Conservation (phyloP, 805 yeast genomes). For the Candida nonsorbophila region DNA sequence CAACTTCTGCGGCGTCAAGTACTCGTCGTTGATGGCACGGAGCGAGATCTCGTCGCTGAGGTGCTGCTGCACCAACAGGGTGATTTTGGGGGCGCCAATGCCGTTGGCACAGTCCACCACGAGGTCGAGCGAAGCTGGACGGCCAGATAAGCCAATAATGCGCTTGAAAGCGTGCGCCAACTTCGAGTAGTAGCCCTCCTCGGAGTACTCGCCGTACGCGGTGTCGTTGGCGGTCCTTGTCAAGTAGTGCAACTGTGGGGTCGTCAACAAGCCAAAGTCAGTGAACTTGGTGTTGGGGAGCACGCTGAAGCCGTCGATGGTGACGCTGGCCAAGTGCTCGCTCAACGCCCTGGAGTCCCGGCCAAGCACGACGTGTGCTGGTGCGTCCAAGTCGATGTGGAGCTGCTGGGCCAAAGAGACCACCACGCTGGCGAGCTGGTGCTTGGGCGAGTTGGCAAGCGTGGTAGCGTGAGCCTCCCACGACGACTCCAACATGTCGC, state of each 20-base stretch:
- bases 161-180: slow-evolving; percentile 48
- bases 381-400: slow-evolving; percentile 39
- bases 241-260: slow-evolving; percentile 91
- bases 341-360: slow-evolving; percentile 89
- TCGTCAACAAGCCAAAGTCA: slow-evolving; percentile 72
- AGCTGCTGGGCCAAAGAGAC: slow-evolving; percentile 31
- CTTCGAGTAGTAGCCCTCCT: slow-evolving; percentile 66
- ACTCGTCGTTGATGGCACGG: slow-evolving; percentile 48
- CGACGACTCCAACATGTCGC: slow-evolving; percentile 75
- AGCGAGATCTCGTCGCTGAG: slow-evolving; percentile 38
- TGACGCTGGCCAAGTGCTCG: slow-evolving; percentile 52
- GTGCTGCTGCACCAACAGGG: slow-evolving; percentile 38
- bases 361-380: slow-evolving; percentile 59
- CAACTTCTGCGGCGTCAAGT: slow-evolving; percentile 48
- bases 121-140: slow-evolving; percentile 33
- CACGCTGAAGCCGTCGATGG: slow-evolving; percentile 56
- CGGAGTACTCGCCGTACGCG: slow-evolving; percentile 57
- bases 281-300: slow-evolving; percentile 36
- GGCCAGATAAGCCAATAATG: slow-evolving; percentile 27
- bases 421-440: slow-evolving; percentile 38
- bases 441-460: slow-evolving; percentile 64
- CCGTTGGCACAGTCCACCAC: slow-evolving; percentile 93
- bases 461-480: slow-evolving; percentile 85
- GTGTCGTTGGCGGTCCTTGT: slow-evolving; percentile 68
- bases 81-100: slow-evolving; percentile 81